A percentile compares a stretch with the other conserved stretches of the same genome.
Evolutionary conservation across 192 early-diverging fungal species (phyloP).

Genomic region (Dissophora ornata): DNA sequence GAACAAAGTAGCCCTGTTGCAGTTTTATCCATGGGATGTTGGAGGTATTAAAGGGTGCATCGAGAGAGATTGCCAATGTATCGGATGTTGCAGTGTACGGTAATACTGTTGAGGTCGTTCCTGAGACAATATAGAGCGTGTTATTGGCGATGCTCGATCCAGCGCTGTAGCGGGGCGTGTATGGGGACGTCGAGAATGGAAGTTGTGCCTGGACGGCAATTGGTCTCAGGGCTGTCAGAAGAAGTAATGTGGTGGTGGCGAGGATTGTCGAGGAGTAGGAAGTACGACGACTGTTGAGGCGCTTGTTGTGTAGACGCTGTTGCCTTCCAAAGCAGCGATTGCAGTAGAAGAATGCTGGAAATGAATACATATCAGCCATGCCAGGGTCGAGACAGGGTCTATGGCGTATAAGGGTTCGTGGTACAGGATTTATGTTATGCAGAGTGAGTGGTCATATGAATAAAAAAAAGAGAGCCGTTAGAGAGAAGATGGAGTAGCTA

Average conservation of each 20-base stretch:
- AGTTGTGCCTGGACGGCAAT: neutral
- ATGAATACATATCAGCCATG: no score
- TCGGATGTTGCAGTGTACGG: slow-evolving; percentile 12
- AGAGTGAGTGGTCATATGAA: no score
- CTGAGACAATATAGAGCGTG: slow-evolving; percentile 27
- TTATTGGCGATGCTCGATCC: slow-evolving; percentile 32
- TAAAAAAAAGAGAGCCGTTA: no score
- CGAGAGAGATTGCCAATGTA: slow-evolving; percentile 17
- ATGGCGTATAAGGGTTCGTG: no score
- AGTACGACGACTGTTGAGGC: no score
- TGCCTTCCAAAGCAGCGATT: no score
- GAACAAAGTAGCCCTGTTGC: slow-evolving; percentile 8
- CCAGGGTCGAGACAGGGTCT: no score
- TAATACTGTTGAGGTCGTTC: neutral
- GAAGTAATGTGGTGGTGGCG: neutral
- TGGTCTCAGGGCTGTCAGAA: neutral
- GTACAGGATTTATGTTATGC: no score
- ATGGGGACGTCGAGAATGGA: neutral
- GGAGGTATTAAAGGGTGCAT: slow-evolving; percentile 2
- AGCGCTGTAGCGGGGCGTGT: slow-evolving; percentile 21
- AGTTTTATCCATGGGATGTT: slow-evolving; percentile 17
- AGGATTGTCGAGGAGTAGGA: neutral
- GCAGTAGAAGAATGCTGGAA: no score
- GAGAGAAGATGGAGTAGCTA: no score
- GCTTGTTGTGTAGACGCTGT: no score